phyloP scores from a whole-genome alignment of 139 green algal species.

The Closterium sp. region DNA sequence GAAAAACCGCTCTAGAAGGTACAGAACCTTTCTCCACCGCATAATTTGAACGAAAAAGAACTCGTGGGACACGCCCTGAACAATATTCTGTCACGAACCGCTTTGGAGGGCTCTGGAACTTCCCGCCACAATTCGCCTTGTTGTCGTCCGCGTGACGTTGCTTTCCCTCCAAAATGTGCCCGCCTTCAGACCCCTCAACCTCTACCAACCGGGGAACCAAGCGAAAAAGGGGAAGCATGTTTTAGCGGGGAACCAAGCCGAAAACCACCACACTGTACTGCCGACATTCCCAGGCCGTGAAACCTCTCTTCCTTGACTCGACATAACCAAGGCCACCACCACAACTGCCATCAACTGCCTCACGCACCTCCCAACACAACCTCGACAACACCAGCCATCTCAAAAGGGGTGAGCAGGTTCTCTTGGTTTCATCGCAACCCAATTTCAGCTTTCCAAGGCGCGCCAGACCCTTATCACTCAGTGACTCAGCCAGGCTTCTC shows the following conservation, averaged over 20 bases:
- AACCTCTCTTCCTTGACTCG: neutral
- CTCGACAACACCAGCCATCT: neutral
- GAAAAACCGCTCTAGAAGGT: too few species aligned
- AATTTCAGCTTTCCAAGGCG: neutral
- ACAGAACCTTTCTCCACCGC: too few species aligned
- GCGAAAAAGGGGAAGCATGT: too few species aligned
- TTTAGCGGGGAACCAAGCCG: too few species aligned
- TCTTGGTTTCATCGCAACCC: neutral
- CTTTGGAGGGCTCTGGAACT: neutral
- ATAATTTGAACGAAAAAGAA: too few species aligned
- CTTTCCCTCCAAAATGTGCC: neutral
- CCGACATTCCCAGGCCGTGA: neutral
- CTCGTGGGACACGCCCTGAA: too few species aligned
- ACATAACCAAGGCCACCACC: neutral
- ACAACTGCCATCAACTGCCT: neutral
- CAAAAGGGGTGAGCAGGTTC: too few species aligned
- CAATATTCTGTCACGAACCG: too few species aligned
- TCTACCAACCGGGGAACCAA: neutral
- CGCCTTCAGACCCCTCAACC: neutral
- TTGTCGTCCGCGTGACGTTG: neutral
- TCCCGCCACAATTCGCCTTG: neutral
- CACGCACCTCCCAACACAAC: neutral
- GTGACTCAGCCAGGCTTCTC: neutral
- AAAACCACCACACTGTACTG: too few species aligned
- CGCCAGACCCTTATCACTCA: neutral